Percentiles rank a stretch among this genome's conserved stretches.
Evolutionary conservation across 371 early-diverging fungal genomes (phyloP).

Genomic region (Capillidium rhysosporum): DNA sequence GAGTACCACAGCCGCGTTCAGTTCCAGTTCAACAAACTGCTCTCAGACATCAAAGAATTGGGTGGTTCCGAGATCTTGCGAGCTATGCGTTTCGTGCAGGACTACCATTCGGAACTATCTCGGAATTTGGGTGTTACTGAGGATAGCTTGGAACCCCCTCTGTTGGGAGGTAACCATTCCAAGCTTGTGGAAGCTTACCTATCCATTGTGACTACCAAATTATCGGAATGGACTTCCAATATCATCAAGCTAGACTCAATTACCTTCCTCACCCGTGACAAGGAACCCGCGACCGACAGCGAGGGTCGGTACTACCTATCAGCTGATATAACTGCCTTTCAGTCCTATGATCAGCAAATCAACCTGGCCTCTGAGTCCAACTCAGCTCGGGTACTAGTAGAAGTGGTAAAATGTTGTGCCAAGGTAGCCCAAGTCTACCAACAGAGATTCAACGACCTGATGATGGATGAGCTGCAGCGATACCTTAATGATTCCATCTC

Average conservation of each 20-base stretch:
- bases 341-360: slow-evolving; percentile 92
- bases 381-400: slow-evolving; percentile 63
- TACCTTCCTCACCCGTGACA: slow-evolving; percentile 48
- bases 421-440: slow-evolving; percentile 61
- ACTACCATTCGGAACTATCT: slow-evolving; percentile 76
- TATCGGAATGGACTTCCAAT: slow-evolving; percentile 80
- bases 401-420: slow-evolving; percentile 72
- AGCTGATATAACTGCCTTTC: slow-evolving; percentile 71
- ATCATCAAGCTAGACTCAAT: slow-evolving; percentile 62
- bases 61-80: slow-evolving; percentile 58
- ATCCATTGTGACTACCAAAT: slow-evolving; percentile 57
- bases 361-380: slow-evolving; percentile 66
- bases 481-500: slow-evolving; percentile 49
- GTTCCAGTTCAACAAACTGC: slow-evolving; percentile 44
- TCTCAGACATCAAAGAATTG: slow-evolving; percentile 26
- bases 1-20: slow-evolving; percentile 86
- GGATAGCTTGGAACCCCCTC: slow-evolving; percentile 71
- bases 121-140: slow-evolving; percentile 68
- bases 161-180: slow-evolving; percentile 84
- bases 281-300: slow-evolving; percentile 55
- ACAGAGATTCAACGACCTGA: slow-evolving; percentile 47
- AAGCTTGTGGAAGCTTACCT: slow-evolving; percentile 69
- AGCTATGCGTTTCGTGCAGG: slow-evolving; percentile 71
- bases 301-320: slow-evolving; percentile 60
- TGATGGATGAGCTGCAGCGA: slow-evolving; percentile 47